Percentiles rank a stretch among this genome's conserved stretches.
These are phyloP conservation scores for Yamadazyma triangularis DNA, from an alignment of 1,139 yeast genomes.

Conservation along the genomic window DNA sequence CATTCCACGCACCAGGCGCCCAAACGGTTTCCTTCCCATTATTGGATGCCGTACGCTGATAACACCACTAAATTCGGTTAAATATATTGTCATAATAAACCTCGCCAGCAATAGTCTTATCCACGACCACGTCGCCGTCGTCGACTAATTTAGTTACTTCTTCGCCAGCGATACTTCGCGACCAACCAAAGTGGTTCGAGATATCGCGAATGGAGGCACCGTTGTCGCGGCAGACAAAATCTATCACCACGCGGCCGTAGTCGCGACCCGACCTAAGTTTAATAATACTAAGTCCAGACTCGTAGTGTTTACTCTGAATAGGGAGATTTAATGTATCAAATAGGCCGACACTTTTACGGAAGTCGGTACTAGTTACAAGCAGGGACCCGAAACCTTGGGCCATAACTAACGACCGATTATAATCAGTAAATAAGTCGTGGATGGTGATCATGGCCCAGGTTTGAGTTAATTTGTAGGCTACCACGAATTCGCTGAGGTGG, in stretches of 20 bases:
- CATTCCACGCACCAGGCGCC: too few relatives aligned
- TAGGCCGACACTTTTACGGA: conserved; percentile 25
- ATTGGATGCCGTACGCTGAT: too few relatives aligned
- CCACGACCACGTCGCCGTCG: conserved; percentile 57
- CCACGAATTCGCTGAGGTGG: conserved; percentile 52
- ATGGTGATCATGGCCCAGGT: conserved; percentile 37
- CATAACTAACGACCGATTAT: conserved; percentile 33
- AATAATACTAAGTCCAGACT: conserved; percentile 33
- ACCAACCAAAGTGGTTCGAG: conserved; percentile 49
- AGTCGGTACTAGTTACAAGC: conserved; percentile 27
- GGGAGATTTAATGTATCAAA: conserved; percentile 33
- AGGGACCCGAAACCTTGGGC: conserved; percentile 42
- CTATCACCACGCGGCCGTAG: conserved; percentile 21
- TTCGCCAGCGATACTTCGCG: conserved; percentile 65
- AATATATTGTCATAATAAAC: conserved; percentile 37
- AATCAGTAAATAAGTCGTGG: conserved; percentile 41
- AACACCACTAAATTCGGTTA: conserved; percentile 3
- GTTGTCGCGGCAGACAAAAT: too few relatives aligned
- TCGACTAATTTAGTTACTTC: conserved; percentile 60
- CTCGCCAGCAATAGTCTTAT: conserved; percentile 60
- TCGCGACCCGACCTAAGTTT: conserved; percentile 17
- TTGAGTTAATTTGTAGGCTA: conserved; percentile 24
- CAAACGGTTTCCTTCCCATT: too few relatives aligned
- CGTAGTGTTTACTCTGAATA: conserved; percentile 26
- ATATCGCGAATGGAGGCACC: conserved; percentile 38